These are phyloP conservation scores for Boletus speciosus DNA, from an alignment of 768 basidiomycete species.

Conservation along the genomic window DNA sequence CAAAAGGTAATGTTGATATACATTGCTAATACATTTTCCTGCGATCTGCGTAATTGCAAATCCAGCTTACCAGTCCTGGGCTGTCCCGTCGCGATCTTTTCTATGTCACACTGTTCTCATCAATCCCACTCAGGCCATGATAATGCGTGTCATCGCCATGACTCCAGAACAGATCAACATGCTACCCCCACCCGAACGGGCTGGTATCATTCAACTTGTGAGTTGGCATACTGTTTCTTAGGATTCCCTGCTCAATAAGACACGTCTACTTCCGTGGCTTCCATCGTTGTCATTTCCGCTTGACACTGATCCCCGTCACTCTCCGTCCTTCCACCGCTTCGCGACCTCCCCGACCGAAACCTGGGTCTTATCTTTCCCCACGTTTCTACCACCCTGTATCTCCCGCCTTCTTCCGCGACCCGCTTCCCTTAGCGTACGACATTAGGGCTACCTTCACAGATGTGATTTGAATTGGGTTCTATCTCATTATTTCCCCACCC, in stretches of 20 bases:
- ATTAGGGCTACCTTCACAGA: conserved; percentile 30
- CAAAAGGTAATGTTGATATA: conserved; percentile 50
- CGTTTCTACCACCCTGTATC: conserved; percentile 6
- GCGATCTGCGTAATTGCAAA: conserved; percentile 2
- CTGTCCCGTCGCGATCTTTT: neutral
- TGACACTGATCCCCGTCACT: conserved; percentile 25
- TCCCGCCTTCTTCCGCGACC: conserved; percentile 13
- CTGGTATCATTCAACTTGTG: conserved; percentile 81
- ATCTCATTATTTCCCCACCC: conserved; percentile 3
- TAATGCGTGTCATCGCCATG: conserved; percentile 78
- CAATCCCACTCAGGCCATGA: conserved; percentile 50
- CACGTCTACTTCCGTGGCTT: conserved; percentile 3
- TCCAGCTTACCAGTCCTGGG: neutral
- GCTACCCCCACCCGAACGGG: conserved; percentile 69
- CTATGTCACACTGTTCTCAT: conserved; percentile 13
- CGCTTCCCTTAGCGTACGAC: conserved; percentile 28
- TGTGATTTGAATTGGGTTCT: neutral
- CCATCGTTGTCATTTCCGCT: conserved; percentile 20
- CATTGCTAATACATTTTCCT: conserved; percentile 2
- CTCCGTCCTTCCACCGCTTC: conserved; percentile 13
- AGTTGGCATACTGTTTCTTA: conserved; percentile 30
- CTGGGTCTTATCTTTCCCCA: conserved; percentile 11
- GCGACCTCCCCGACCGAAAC: conserved; percentile 3
- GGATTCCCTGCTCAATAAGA: conserved; percentile 10
- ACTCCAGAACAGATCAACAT: conserved; percentile 79